Conservation (phyloP, 768 basidiomycete genomes). For the Strobilomyces dryophilus region DNA sequence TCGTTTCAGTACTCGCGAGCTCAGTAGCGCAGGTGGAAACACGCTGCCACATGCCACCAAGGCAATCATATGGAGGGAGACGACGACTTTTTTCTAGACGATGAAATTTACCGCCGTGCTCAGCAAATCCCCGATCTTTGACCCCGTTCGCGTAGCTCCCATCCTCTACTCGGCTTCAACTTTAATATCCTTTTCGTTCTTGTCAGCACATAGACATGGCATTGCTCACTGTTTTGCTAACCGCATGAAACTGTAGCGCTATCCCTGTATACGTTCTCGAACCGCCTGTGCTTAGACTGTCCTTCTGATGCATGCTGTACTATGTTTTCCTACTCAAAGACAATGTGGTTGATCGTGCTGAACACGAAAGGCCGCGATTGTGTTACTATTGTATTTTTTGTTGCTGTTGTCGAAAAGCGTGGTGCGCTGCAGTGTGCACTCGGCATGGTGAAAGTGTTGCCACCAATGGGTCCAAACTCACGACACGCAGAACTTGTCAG, state of each 20-base stretch:
- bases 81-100: slow-evolving; percentile 51
- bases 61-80: slow-evolving; percentile 54
- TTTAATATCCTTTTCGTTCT: slow-evolving; percentile 13
- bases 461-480: too few relatives aligned
- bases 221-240: slow-evolving; percentile 18
- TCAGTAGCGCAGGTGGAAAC: slow-evolving; percentile 63
- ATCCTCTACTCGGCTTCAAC: background rate
- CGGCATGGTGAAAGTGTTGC: too few relatives aligned
- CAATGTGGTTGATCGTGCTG: background rate
- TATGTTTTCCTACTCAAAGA: background rate
- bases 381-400: too few relatives aligned
- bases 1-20: background rate
- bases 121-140: slow-evolving; percentile 9
- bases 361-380: too few relatives aligned
- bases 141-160: background rate
- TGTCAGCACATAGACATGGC: background rate
- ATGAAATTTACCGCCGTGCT: slow-evolving; percentile 37
- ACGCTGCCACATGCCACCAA: slow-evolving; percentile 74
- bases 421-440: too few relatives aligned
- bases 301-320: slow-evolving; percentile 1
- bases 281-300: background rate
- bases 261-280: background rate
- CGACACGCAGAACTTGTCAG: too few relatives aligned
- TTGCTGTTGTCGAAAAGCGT: too few relatives aligned
- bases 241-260: slow-evolving; percentile 2